Percentiles rank a stretch among this genome's conserved stretches.
phyloP scores from a whole-genome alignment of 2,329 filamentous ascomycete genomes.

The Botrytis byssoidea region DNA sequence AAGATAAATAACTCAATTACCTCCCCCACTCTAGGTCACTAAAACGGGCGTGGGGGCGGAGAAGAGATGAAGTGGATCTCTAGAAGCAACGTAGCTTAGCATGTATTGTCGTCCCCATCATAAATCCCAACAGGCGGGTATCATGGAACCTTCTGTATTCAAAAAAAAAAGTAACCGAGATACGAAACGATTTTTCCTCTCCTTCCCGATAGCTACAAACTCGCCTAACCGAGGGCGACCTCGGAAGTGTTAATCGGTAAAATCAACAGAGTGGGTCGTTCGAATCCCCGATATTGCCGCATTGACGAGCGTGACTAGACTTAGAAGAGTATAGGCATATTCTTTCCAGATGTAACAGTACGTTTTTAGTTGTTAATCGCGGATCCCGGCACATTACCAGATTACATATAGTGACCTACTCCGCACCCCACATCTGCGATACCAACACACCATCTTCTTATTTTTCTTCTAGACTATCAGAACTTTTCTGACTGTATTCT shows the following conservation, averaged over 20 bases:
- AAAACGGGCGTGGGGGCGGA: background rate
- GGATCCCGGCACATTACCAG: background rate
- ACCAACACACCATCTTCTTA: background rate
- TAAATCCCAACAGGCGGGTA: background rate
- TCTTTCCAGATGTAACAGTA: background rate
- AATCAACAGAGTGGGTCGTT: background rate
- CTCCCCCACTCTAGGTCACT: background rate
- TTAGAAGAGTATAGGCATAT: background rate
- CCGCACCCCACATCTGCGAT: background rate
- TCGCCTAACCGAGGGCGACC: background rate
- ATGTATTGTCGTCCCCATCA: background rate
- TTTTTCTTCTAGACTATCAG: background rate
- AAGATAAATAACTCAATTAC: background rate
- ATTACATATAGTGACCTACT: background rate
- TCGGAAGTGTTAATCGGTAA: background rate
- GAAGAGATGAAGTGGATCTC: background rate
- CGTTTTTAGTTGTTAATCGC: background rate
- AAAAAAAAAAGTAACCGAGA: background rate
- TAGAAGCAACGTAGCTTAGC: background rate
- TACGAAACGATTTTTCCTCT: background rate
- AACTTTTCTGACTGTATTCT: background rate
- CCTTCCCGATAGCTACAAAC: background rate
- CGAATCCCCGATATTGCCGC: background rate
- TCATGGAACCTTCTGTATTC: background rate
- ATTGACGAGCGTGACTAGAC: background rate